These are phyloP conservation scores for Diaporthe capsici DNA, from an alignment of 2,329 filamentous ascomycete species.

Conservation along the genomic window DNA sequence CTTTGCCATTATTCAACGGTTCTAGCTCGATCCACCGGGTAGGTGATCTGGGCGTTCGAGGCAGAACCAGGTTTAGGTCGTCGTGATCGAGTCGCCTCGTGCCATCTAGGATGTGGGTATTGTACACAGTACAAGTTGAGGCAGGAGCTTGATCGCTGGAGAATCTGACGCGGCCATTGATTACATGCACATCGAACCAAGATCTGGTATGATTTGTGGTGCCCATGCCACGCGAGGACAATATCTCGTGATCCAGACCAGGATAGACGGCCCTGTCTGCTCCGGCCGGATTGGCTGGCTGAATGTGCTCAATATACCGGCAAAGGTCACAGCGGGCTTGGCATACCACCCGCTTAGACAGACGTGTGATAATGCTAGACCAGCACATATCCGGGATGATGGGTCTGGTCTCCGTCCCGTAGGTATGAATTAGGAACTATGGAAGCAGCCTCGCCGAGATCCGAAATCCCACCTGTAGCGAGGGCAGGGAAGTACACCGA, in stretches of 20 bases:
- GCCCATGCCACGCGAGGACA: slow-evolving; percentile 8
- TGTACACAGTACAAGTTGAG: slow-evolving; percentile 10
- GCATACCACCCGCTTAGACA: not conserved
- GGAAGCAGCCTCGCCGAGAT: slow-evolving; percentile 32
- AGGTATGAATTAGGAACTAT: slow-evolving; percentile 16
- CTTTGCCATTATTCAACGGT: slow-evolving; percentile 6
- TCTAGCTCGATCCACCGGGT: not conserved
- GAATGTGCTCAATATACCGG: slow-evolving; percentile 36
- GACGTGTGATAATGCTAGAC: not conserved
- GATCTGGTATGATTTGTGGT: not conserved
- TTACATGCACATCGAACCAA: slow-evolving; percentile 15
- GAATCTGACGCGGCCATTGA: slow-evolving; percentile 17
- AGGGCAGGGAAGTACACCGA: not conserved
- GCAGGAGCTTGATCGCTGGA: not conserved
- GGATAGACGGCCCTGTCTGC: slow-evolving; percentile 6
- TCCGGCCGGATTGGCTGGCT: slow-evolving; percentile 34
- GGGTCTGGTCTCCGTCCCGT: slow-evolving; percentile 7
- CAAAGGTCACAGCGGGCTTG: slow-evolving; percentile 14
- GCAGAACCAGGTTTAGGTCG: not conserved
- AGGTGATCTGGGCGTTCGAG: not conserved
- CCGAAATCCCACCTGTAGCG: slow-evolving; percentile 24
- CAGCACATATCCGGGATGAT: not conserved
- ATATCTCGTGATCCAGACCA: slow-evolving; percentile 9
- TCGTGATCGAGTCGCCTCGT: not conserved
- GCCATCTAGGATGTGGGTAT: not conserved